Base-by-base conservation (phyloP, 106 monocot genomes). In the Platanthera guangdongensis region DNA sequence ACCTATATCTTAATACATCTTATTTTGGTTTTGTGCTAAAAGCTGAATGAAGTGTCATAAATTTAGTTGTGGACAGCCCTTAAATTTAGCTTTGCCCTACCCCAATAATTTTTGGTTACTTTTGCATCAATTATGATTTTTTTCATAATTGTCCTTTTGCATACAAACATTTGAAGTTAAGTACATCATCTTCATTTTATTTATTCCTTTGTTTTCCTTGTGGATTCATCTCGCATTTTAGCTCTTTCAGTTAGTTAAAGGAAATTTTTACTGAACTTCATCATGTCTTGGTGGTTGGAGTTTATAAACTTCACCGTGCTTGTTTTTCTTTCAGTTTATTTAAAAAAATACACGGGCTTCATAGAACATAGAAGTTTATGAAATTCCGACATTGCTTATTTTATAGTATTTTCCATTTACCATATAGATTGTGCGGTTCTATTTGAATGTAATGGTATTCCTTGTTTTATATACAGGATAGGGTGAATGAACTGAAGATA, bases 401-500 rank as follows among this genome's bases (percentile, higher is more conserved):
- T 63, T 16, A 30, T 65, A 9, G 9, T 25, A 32, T 30, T 32
- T 65, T 3, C 30, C 8, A 65, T 10, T 9, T 65, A 39, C 22
- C 65, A 28, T 65, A 30, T 30, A 16, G 30, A 28, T 10, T 65
- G 30, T 65, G 4, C 9, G 13, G 32, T 65, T 65, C 11, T 32
- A 30, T 65, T 65, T 65, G 65, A 65, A 65, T 65, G 32, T 9
- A 65, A 12, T 9, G 65, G 11, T 32, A 57, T 18, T 45, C 11
- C 14, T 6, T 7, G 69, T 47, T 75, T 78, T 6, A 68, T 79
- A 47, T 73, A 39, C 80, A 94, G 99, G 82, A 14, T 75, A 92
- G 80, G 64, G 57, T 85, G 57, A 84, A 87, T 70, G 84, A 99
- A 73, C 39, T 92, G 80, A 85, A 81, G 28, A 59, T 50, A 30